Conservation (phyloP, 192 early-diverging fungal genomes). For the Rhizoclosmatium sp. region DNA sequence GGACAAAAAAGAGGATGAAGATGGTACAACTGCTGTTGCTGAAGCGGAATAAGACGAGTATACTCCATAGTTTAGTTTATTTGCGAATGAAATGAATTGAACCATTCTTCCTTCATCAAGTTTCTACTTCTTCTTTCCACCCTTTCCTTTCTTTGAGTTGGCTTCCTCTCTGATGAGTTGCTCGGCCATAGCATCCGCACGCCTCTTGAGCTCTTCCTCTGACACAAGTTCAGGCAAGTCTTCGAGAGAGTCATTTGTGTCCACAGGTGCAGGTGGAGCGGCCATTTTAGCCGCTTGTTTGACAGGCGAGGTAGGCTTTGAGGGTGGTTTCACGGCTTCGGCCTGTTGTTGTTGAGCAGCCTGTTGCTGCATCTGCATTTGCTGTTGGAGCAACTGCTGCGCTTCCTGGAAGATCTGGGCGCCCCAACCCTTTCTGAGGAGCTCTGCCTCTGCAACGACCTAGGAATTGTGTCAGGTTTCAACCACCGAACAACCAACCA, state of each 20-base stretch:
- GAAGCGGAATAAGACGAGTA: neutral
- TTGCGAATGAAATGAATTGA: neutral
- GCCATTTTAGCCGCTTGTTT: neutral
- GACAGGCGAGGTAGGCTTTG: neutral
- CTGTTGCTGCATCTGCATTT: slow-evolving; percentile 52
- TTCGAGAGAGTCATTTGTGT: slow-evolving; percentile 11
- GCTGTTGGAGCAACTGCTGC: slow-evolving; percentile 75
- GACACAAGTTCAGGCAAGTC: slow-evolving; percentile 38
- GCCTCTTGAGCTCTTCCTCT: slow-evolving; percentile 47
- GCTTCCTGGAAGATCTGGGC: slow-evolving; percentile 84
- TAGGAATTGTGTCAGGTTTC: neutral
- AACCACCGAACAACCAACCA: slow-evolving; percentile 1
- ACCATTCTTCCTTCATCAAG: neutral
- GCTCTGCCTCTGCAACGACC: slow-evolving; percentile 82
- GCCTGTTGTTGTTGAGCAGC: neutral
- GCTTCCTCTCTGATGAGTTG: slow-evolving; percentile 32
- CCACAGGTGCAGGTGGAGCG: neutral
- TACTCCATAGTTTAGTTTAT: neutral
- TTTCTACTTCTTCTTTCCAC: slow-evolving; percentile 30
- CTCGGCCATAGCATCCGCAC: slow-evolving; percentile 31
- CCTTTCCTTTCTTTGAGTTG: neutral
- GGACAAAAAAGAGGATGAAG: slow-evolving; percentile 4
- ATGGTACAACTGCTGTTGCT: neutral
- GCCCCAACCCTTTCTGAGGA: slow-evolving; percentile 81
- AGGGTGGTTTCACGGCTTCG: slow-evolving; percentile 13